A percentile compares a stretch with the other conserved stretches of the same genome.
phyloP scores from a whole-genome alignment of 2,329 filamentous ascomycete genomes.

The Phyllosticta citrichinensis region DNA sequence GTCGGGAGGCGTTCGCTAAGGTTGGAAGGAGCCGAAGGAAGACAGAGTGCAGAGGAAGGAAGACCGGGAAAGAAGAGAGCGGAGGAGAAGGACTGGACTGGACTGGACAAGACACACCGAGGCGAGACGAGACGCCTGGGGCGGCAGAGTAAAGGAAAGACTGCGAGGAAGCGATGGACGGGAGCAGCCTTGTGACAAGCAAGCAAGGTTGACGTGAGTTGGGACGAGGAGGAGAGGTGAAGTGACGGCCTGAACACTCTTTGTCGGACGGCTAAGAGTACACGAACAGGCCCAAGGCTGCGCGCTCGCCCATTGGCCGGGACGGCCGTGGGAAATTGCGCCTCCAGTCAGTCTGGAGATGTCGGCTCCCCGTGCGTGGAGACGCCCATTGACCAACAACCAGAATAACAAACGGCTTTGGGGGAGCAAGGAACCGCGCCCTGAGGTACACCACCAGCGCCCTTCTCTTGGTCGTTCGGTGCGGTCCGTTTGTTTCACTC shows the following conservation, averaged over 20 bases:
- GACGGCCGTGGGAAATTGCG: neutral
- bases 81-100: neutral
- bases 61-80: neutral
- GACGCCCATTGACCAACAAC: no score
- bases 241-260: neutral
- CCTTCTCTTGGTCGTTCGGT: neutral
- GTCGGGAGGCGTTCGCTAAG: neutral
- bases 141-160: neutral
- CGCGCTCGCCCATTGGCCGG: neutral
- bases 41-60: neutral
- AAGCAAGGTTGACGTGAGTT: neutral
- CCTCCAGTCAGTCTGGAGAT: neutral
- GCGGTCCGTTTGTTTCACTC: neutral
- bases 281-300: neutral
- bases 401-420: no score
- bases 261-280: neutral
- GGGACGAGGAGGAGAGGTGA: neutral
- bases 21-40: neutral
- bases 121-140: neutral
- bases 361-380: no score
- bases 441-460: neutral
- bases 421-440: no score
- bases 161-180: neutral
- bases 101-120: neutral
- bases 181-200: neutral